Conservation (phyloP, 805 yeast genomes). For the Saccharomycopsis amapae region DNA sequence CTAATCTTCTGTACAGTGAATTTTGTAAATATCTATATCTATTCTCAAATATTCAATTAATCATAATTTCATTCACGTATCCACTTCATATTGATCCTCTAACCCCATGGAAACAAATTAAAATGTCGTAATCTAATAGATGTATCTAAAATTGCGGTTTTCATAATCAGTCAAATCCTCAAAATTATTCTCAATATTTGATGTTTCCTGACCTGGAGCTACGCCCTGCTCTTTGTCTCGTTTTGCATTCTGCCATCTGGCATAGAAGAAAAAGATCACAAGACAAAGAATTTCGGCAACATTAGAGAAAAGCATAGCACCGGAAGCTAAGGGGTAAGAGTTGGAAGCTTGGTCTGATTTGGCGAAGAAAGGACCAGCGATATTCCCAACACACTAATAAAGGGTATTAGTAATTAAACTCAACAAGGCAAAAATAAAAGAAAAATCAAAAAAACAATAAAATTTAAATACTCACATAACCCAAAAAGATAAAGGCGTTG, state of each 20-base stretch:
- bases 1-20: too few relatives aligned
- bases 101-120: too few relatives aligned
- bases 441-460: too few relatives aligned
- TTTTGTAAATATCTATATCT: too few relatives aligned
- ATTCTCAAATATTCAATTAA: too few relatives aligned
- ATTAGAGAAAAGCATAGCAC: constrained; percentile 30
- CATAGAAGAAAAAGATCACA: constrained; percentile 17
- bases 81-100: too few relatives aligned
- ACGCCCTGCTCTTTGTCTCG: constrained; percentile 35
- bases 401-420: constrained; percentile 39
- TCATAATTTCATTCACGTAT: too few relatives aligned
- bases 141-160: constrained; percentile 51
- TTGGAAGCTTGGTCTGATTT: constrained; percentile 36
- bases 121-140: constrained; percentile 29
- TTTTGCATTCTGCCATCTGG: constrained; percentile 42
- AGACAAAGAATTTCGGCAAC: constrained; percentile 5
- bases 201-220: constrained; percentile 24
- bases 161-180: constrained; percentile 54
- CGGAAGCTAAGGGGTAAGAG: constrained; percentile 34
- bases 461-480: too few relatives aligned
- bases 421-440: too few relatives aligned
- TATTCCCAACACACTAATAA: constrained; percentile 50
- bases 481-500: constrained; percentile 48
- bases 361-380: constrained; percentile 50
- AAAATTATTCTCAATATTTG: constrained; percentile 35